Base-by-base conservation (phyloP, 1,284 basidiomycete genomes). In the Sporisorium graminicola region DNA sequence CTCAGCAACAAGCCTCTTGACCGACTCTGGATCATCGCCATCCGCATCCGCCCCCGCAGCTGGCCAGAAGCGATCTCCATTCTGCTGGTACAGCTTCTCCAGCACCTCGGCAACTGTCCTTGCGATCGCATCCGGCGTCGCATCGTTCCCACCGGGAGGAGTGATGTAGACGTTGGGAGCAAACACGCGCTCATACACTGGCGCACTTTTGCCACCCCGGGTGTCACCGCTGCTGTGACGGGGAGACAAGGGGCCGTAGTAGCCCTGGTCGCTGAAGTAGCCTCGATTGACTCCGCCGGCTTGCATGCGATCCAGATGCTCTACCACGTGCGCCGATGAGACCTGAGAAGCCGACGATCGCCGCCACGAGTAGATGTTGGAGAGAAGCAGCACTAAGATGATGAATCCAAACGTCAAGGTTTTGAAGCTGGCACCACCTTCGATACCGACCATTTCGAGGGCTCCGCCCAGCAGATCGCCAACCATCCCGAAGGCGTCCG, bases 21-120 rank as follows among this genome's bases (percentile, higher is more conserved):
- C 86, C 58, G 84, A 75, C 77, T 91, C 90, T 78, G 92, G 86
- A 69, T 88, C 88, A 69, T 86, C 84, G 31, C 18, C 55, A 10
- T 44, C 51, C 40, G 27, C 43, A 27, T 33, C 35, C 29, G 35
- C 57, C 8, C 51, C 37, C n/a, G 26, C 14, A 8, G 8, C 31
- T 2, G 49, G 33, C 29, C 46, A 50, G 55, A 58, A 56, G 3
- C 43, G 35, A 24, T 65, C 64, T 13, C 46, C 31, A 46, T 53
- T 58, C 58, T 46, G 49, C 49, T 44, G 60, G 61, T 86, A 85
- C 64, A 84, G 80, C 26, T 78, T 79, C 54, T 83, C 74, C 58
- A 86, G 49, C 37, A 85, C 85, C 24, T 83, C 84, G 1, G 82
- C 31, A 0, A 86, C 84, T 13, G 85, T 85, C 24, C 33, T 57